Base-by-base conservation (phyloP, 2,329 filamentous ascomycete genomes). In the Zasmidium citrigriseum region DNA sequence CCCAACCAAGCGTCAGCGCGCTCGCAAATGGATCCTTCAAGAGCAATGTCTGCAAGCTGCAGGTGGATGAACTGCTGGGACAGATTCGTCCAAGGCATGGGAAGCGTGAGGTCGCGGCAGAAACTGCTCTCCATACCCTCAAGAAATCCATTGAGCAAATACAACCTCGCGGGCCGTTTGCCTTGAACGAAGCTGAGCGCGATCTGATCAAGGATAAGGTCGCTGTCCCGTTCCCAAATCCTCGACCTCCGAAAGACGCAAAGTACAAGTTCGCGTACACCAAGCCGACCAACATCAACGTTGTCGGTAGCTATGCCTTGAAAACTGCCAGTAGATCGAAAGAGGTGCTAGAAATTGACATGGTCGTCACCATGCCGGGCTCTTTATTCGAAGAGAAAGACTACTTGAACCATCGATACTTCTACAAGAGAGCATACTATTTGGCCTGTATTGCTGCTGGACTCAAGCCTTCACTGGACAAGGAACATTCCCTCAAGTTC, bases 371-470 rank as follows among this genome's bases (percentile, higher is more conserved):
- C 49, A 96, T 99, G 86, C 93, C 95, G 4, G 75, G 67, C 18
- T 68, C 83, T 1, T 76, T 96, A 12, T 93, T 98, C 68, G 91
- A 96, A 70, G 90, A 96, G 46, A 98, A 98, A 76, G 95, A 99
- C 75, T 97, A 93, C 72, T 82, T 93, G 51, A 92, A 96, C 73
- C 83, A 95, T 79, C 86, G 95, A 61, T 98, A 96, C 77, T 96
- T 97, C 71, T 93, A 97, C 77, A 96, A 96, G 70, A 83, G 93
- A 63, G 90, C 95, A 12, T 98, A 93, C 75, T 98, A 96, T 71
- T 78, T 98, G 52, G 91, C 93, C 29, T 91, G 89, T 64, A 79
- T 98, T 56, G 87, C 91, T 14, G 86, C 85, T 25, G 86, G 84
- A 3, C 78, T 98, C 53, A 85, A 86, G 63, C 79, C 83, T 38